Base-by-base conservation (phyloP, 1,284 basidiomycete species). In the Marasmius sp. region DNA sequence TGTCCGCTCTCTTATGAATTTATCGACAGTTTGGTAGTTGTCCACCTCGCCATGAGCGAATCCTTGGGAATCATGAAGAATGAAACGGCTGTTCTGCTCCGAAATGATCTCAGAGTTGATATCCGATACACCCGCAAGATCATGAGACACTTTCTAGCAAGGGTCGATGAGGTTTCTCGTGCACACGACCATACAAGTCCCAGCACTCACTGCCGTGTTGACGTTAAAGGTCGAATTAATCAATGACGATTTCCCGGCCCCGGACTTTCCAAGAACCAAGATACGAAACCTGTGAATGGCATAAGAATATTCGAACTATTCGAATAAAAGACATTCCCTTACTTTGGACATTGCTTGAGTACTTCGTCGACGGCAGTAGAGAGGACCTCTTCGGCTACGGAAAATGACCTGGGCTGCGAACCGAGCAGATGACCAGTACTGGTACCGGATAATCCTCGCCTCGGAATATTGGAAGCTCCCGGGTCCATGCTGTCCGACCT, bases 31-130 rank as follows among this genome's bases (percentile, higher is more conserved):
- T 1, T 70, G 57, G 36, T 70, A 66, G 39, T 69, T 73, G 16
- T 54, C 54, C 6, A 58, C 62, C 45, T 72, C 65, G 1, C 70
- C 68, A 27, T 65, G 64, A 38, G 70, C 70, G 56, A 71, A 73
- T 11, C 72, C 72, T 57, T 66, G 63, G n/a, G 71, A 72, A 50
- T 73, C 72, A 57, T 73, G 72, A 0, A 73, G 60, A 1, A 73
- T 64, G 43, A 73, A 70, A 33, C 63, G 65, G 10, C 66, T 58
- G 54, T 72, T 73, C 11, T 69, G 62, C n/a, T 64, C 55, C 2
- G 71, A 70, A 3, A 59, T 65, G 34, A 72, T 67, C 56, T 70
- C 70, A 22, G 57, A 49, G 38, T 70, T 20, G 22, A 73, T 72
- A 54, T 73, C 63, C 2, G 67, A 68, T 33, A 60, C 57, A 34